Base-by-base conservation (phyloP, 2,329 filamentous ascomycete genomes). In the Massarina eburnea region DNA sequence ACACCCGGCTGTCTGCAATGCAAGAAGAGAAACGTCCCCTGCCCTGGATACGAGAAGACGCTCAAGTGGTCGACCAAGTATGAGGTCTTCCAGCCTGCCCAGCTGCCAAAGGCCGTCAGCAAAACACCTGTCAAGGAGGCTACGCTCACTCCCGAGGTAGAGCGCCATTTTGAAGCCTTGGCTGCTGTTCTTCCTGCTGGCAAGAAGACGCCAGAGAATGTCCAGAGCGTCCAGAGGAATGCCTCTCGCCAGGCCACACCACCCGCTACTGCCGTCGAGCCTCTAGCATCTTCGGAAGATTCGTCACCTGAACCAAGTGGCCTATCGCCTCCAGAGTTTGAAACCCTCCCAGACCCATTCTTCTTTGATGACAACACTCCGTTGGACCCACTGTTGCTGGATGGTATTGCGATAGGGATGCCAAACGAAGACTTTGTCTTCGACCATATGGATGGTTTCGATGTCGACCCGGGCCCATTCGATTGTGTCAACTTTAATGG, bases 1-100 rank as follows among this genome's bases (percentile, higher is more conserved):
- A 66, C 68, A 19, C 71, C 70, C 14, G 58, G 59, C 7, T 77
- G 75, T 51, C 57, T 68, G 24, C 73, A 75, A 45, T 77, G 75
- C 57, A 64, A 66, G 39, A 72, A 70, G 41, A 67, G 71, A 21
- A 71, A 71, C 24, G 63, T 71, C n/a, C 48, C 64, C 20, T 77
- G 75, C 48, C 74, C 75, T 24, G 75, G 74, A 5, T 77, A 76
- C 40, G 70, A 71, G 53, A 73, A 75, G 57, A 71, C 70, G 39
- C 55, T 77, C 35, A 73, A 74, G 40, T 77, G 75, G 75, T 75
- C 72, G 8, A 73, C 71, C 37, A 77, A 77, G 52, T 74, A 77
- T 57, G 74, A 77, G 54, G 67, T 74, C n/a, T 68, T 71, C 41
- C 67, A 68, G 29, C 65, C 71, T 10, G 54, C 57, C 19, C 54